Evolutionary conservation across 257 asterid genomes (phyloP).

Genomic region (Solanum verrucosum): DNA sequence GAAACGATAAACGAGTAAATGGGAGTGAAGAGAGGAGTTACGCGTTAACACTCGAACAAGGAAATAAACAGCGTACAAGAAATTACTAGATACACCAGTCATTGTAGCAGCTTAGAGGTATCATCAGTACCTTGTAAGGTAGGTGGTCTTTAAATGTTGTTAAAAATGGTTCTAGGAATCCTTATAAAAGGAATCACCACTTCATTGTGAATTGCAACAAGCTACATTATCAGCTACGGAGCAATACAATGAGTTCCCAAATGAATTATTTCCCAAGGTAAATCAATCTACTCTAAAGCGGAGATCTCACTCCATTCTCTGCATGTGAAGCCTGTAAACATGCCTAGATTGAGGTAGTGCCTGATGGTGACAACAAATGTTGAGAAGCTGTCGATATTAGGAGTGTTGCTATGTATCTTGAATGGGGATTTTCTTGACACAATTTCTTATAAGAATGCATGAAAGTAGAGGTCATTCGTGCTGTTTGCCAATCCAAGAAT

Average conservation of each 20-base stretch:
- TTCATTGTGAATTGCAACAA: not conserved
- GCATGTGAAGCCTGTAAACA: not conserved
- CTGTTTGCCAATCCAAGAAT: not conserved
- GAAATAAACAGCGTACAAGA: not conserved
- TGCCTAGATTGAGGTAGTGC: not conserved
- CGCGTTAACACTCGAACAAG: too few relatives aligned
- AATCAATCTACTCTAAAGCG: not conserved
- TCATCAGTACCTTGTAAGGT: not conserved
- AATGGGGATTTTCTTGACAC: not conserved
- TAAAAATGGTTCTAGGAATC: not conserved
- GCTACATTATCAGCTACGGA: not conserved
- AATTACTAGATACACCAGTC: not conserved
- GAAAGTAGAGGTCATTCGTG: not conserved
- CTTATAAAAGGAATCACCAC: not conserved
- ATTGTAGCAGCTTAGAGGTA: not conserved
- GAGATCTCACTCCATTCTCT: not conserved
- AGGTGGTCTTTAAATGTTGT: not conserved
- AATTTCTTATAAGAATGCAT: not conserved
- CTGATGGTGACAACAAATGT: not conserved
- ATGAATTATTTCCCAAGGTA: not conserved
- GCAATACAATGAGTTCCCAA: not conserved
- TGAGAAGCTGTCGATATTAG: not conserved
- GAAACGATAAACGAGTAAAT: not conserved
- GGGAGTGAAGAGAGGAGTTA: not conserved
- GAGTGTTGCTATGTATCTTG: not conserved